These are phyloP conservation scores for Periconia sp. DNA, from an alignment of 2,329 filamentous ascomycete species.

Conservation along the genomic window DNA sequence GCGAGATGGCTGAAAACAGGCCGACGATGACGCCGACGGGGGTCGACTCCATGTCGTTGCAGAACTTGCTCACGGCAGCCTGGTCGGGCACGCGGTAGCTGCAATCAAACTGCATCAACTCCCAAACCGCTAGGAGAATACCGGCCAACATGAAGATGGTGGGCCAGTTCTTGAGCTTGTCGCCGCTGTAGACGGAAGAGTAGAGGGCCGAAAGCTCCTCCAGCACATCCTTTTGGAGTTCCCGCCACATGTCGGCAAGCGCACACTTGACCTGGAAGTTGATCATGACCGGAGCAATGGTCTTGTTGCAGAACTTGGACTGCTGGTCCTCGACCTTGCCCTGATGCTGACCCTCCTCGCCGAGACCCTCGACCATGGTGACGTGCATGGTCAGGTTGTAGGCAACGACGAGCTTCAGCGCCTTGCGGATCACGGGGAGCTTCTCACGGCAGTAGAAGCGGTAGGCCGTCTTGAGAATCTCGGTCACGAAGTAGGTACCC, in stretches of 20 bases:
- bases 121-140: constrained; percentile 92
- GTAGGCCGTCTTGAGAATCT: constrained; percentile 94
- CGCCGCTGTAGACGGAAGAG: constrained; percentile 96
- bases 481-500: constrained; percentile 90
- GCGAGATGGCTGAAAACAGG: constrained; percentile 95
- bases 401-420: constrained; percentile 88
- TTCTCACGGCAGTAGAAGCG: constrained; percentile 89
- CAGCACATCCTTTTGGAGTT: constrained; percentile 92
- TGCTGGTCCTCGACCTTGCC: constrained; percentile 84
- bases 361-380: constrained; percentile 88
- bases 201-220: constrained; percentile 91
- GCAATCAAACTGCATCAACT: constrained; percentile 98
- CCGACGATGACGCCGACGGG: constrained; percentile 96
- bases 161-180: constrained; percentile 98
- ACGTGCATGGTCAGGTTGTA: constrained; percentile 96
- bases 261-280: constrained; percentile 99
- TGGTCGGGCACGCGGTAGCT: constrained; percentile 91
- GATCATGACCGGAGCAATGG: constrained; percentile 95
- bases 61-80: constrained; percentile 87
- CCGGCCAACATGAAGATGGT: constrained; percentile 97
- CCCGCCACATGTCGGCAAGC: constrained; percentile 96
- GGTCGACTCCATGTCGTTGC: constrained; percentile 92
- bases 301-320: constrained; percentile 87
- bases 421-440: constrained; percentile 88
- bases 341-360: constrained; percentile 76